phyloP scores from a whole-genome alignment of 2,329 filamentous ascomycete species.

The Fusarium newnesense region DNA sequence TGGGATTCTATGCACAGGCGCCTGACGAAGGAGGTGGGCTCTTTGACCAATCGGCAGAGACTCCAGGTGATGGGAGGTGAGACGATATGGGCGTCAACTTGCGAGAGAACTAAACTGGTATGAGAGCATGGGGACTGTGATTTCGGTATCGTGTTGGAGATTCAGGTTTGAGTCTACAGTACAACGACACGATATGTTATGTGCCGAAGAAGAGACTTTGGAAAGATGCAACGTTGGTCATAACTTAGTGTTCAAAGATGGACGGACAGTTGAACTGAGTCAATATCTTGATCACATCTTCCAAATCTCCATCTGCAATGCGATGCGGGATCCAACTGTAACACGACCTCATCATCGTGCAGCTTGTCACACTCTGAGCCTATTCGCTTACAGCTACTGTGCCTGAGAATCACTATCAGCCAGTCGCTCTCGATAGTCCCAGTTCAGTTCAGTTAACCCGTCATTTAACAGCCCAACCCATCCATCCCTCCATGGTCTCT shows the following conservation, averaged over 20 bases:
- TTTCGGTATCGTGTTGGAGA: constrained; percentile 12
- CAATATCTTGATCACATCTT: constrained; percentile 16
- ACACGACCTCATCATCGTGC: constrained; percentile 39
- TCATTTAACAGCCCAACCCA: constrained; percentile 22
- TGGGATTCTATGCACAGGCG: constrained; percentile 39
- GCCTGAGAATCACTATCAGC: constrained; percentile 33
- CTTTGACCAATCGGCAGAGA: constrained; percentile 36
- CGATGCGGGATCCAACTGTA: constrained; percentile 29
- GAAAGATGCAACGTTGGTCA: not conserved
- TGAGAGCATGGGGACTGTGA: not conserved
- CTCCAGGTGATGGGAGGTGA: constrained; percentile 34
- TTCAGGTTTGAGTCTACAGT: constrained; percentile 7
- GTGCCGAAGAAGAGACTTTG: not conserved
- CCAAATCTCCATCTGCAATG: constrained; percentile 17
- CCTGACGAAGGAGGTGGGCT: constrained; percentile 30
- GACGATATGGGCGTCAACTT: constrained; percentile 35
- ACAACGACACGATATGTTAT: not conserved
- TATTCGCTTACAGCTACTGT: constrained; percentile 31
- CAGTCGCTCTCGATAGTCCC: constrained; percentile 1
- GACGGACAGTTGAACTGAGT: not conserved
- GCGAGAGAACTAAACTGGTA: not conserved
- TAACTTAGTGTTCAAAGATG: not conserved
- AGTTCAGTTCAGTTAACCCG: not conserved
- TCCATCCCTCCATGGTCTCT: constrained; percentile 14
- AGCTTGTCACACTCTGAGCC: constrained; percentile 29